Base-by-base conservation (phyloP, 2,329 filamentous ascomycete genomes). In the Colletotrichum magnum region DNA sequence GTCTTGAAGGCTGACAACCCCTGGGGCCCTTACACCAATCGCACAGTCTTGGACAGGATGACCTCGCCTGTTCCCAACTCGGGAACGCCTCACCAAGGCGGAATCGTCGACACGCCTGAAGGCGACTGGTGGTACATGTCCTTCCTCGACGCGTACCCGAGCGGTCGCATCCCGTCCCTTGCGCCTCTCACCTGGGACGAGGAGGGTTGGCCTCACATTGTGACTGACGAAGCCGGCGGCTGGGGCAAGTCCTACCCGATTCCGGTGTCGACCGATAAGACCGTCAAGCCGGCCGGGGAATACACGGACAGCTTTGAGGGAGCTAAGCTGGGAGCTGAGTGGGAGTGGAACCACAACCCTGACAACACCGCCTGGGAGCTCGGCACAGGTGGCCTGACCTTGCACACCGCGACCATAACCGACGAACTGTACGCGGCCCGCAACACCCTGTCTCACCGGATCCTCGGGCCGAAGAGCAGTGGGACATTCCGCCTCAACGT, bases 271-370 rank as follows among this genome's bases (percentile, higher is more conserved):
- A 53, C 52, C 5, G 21, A 50, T 1, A 68, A 68, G 45, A 68
- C 24, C 6, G 45, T 68, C 6, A 16, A 13, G 56, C 70, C 26
- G 57, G 72, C 10, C 72, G 71, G 71, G 16, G 66, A 54, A 5
- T 50, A 43, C 13, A 9, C 26, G 3, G 70, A 72, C 2, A 26
- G 4, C n/a, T 75, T 74, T 13, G 48, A 69, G 0, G 83, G 83
- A 1, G 70, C 77, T 0, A 69, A 75, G 1, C 77, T 89, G 0
- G 75, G 80, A 9, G 78, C 80, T 0, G 77, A 83, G 18, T 89
- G 86, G 86, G 87, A 89, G 74, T 90, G 87, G 86, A 90, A 89
- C 74, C 87, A 89, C 72, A 89, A 89, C 74, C 87, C 88, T 0
- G 86, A 89, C 69, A 81, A 77, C 15, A 77, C 74, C 4, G 84